phyloP scores from a whole-genome alignment of 345 rosid species.

The Mercurialis annua region DNA sequence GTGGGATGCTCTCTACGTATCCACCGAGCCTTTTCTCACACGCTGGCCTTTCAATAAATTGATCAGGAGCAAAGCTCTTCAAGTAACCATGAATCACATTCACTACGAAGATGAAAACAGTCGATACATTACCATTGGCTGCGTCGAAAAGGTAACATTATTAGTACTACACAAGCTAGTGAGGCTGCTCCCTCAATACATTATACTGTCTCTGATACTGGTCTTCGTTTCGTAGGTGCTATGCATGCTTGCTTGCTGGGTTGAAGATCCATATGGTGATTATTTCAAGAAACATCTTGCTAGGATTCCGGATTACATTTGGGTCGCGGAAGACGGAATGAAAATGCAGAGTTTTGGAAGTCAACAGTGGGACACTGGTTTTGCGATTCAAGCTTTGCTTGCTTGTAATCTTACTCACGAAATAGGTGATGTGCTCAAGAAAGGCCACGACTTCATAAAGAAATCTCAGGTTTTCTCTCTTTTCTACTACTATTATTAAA shows the following conservation, averaged over 20 bases:
- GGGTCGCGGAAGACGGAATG: slow-evolving; percentile 97
- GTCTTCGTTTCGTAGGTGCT: slow-evolving; percentile 19
- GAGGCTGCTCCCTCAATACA: background rate
- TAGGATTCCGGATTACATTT: slow-evolving; percentile 68
- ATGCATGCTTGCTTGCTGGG: slow-evolving; percentile 44
- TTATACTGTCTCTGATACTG: background rate
- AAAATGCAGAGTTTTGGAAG: slow-evolving; percentile 91
- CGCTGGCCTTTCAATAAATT: slow-evolving; percentile 20
- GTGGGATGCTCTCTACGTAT: slow-evolving; percentile 13
- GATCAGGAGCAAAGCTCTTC: slow-evolving; percentile 14
- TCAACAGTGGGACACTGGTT: slow-evolving; percentile 74
- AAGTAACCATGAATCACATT: slow-evolving; percentile 22
- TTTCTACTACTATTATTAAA: background rate
- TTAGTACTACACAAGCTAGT: background rate
- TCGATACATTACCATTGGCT: slow-evolving; percentile 21
- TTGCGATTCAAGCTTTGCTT: slow-evolving; percentile 72
- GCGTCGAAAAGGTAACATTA: slow-evolving; percentile 14
- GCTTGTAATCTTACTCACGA: slow-evolving; percentile 54
- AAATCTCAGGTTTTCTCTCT: slow-evolving; percentile 54
- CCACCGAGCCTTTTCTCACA: slow-evolving; percentile 17
- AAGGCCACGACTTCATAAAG: slow-evolving; percentile 73
- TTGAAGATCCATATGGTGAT: slow-evolving; percentile 41
- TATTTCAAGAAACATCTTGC: slow-evolving; percentile 74
- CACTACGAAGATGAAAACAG: slow-evolving; percentile 25
- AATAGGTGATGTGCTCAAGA: slow-evolving; percentile 50